A percentile compares a stretch with the other conserved stretches of the same genome.
phyloP scores from a whole-genome alignment of 306 rosid species.

The Hylodesmum podocarpum region DNA sequence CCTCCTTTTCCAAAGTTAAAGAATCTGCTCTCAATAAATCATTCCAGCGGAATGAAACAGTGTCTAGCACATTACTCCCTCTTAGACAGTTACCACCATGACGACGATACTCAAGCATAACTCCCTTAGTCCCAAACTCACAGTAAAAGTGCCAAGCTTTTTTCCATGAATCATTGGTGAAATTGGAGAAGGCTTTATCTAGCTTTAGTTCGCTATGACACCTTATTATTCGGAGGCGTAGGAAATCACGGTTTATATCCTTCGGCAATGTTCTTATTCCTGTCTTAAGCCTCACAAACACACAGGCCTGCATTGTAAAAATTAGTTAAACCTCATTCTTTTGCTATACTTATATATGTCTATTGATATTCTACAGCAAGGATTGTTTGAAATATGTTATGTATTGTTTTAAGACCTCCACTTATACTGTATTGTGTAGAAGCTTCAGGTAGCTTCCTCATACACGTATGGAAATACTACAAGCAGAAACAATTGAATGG shows the following conservation, averaged over 20 bases:
- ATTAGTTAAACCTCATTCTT: conserved; percentile 9
- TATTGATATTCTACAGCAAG: background rate
- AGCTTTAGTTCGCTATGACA: conserved; percentile 82
- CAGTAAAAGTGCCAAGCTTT: conserved; percentile 91
- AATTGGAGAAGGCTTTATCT: conserved; percentile 50
- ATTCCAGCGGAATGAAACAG: conserved; percentile 63
- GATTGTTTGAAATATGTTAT: background rate
- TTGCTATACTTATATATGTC: background rate
- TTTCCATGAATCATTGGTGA: conserved; percentile 56
- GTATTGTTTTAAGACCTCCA: conserved; percentile 3
- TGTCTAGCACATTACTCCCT: conserved; percentile 50
- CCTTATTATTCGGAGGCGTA: conserved; percentile 62
- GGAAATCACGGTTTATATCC: conserved; percentile 42
- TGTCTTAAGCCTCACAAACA: conserved; percentile 56
- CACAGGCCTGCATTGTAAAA: conserved; percentile 62
- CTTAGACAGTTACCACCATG: conserved; percentile 62
- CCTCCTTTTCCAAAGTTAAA: conserved; percentile 56
- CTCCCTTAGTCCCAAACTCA: conserved; percentile 91
- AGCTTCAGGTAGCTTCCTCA: conserved; percentile 1
- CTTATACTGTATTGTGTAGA: background rate
- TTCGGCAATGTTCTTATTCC: conserved; percentile 45
- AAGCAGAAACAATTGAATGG: background rate
- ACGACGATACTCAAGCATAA: conserved; percentile 50
- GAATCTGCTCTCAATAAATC: conserved; percentile 78
- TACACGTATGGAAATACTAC: background rate